These are phyloP conservation scores for Coffea eugenioides DNA, from an alignment of 257 asterid species.

Conservation along the genomic window DNA sequence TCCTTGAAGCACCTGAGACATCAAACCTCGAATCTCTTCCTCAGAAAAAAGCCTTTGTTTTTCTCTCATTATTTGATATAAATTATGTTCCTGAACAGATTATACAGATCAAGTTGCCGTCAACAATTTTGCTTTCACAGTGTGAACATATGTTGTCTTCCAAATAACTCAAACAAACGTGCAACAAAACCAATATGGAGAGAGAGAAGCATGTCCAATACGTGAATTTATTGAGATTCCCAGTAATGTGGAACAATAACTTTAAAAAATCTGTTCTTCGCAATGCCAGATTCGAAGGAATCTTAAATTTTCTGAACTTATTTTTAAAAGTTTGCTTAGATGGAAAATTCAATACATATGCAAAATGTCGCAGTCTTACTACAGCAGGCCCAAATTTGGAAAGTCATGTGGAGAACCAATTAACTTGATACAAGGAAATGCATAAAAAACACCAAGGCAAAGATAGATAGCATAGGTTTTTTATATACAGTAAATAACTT, in stretches of 20 bases:
- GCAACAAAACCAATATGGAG: background rate
- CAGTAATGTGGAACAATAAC: background rate
- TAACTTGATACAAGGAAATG: background rate
- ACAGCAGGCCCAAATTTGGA: background rate
- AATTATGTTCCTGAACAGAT: constrained; percentile 63
- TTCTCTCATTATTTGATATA: constrained; percentile 85
- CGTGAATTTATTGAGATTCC: background rate
- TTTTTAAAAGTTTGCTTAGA: background rate
- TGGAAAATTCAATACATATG: background rate
- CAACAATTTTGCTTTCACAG: background rate
- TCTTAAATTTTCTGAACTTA: background rate
- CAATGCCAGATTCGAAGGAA: background rate
- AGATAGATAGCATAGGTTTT: background rate
- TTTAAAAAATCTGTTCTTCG: background rate
- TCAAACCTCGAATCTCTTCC: constrained; percentile 74
- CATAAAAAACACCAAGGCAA: background rate
- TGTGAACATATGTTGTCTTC: background rate
- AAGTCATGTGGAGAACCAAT: background rate
- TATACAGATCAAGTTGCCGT: background rate
- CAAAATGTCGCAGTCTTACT: background rate
- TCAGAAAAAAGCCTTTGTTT: constrained; percentile 63
- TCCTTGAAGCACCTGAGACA: constrained; percentile 91
- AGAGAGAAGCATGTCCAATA: background rate
- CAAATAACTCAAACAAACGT: background rate
- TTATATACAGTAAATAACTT: background rate